Evolutionary conservation across 768 basidiomycete species (phyloP).

Genomic region (Vararia minispora): DNA sequence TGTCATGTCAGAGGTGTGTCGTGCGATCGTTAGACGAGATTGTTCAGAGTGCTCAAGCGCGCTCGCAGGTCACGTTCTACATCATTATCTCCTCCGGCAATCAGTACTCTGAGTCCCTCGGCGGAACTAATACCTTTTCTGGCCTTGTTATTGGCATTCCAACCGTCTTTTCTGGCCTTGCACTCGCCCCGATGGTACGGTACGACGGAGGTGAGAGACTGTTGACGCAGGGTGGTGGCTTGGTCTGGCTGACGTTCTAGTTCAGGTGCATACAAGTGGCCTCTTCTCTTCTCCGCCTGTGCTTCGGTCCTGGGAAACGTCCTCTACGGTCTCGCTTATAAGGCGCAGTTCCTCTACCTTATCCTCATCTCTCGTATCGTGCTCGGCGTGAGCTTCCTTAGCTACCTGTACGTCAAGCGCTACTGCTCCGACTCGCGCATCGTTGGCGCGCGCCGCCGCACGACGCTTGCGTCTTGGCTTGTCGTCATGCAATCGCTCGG

Average conservation of each 20-base stretch:
- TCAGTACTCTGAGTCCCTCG: constrained; percentile 48
- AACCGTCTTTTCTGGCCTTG: constrained; percentile 46
- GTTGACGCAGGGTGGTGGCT: not conserved
- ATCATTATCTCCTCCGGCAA: constrained; percentile 58
- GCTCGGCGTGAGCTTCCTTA: constrained; percentile 45
- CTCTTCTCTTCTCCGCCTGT: constrained; percentile 46
- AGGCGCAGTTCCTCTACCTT: constrained; percentile 48
- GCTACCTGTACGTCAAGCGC: constrained; percentile 58
- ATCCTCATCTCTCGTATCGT: constrained; percentile 62
- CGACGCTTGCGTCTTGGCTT: constrained; percentile 49
- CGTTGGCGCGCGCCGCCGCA: constrained; percentile 51
- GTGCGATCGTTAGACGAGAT: not conserved
- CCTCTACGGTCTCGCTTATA: constrained; percentile 52
- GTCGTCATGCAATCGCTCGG: constrained; percentile 54
- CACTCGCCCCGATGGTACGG: constrained; percentile 43
- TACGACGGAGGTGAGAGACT: constrained; percentile 47
- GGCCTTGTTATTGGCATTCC: constrained; percentile 63
- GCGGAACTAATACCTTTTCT: constrained; percentile 60
- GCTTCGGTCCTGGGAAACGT: constrained; percentile 46
- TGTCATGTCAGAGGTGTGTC: constrained; percentile 33
- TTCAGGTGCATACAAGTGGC: constrained; percentile 44
- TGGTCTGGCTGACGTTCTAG: too few relatives aligned
- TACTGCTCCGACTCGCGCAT: constrained; percentile 66
- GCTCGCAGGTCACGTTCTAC: constrained; percentile 53
- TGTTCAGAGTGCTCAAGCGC: not conserved